Conservation (phyloP, 441 rosid species). For the Jatropha podagrica region DNA sequence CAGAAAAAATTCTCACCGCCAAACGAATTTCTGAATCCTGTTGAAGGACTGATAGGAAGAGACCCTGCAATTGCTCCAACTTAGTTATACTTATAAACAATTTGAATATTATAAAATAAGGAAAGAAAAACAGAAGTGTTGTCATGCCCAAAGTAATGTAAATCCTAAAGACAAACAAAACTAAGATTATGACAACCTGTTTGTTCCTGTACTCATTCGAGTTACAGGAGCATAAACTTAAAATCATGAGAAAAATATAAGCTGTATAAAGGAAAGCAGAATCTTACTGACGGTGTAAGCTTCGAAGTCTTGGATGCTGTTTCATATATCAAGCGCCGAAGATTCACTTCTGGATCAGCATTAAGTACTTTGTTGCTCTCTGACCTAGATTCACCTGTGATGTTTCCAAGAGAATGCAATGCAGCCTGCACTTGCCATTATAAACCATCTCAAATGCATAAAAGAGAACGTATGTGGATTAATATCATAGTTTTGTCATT, state of each 20-base stretch:
- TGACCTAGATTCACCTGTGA: conserved; percentile 65
- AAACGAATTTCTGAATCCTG: conserved; percentile 73
- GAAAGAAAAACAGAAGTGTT: neutral
- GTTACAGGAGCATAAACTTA: neutral
- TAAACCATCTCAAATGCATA: conserved; percentile 16
- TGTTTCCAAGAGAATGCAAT: conserved; percentile 73
- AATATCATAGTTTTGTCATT: neutral
- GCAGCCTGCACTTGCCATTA: conserved; percentile 62
- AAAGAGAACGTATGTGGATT: neutral
- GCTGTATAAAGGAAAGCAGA: neutral
- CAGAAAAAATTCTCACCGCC: conserved; percentile 53
- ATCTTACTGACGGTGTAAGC: conserved; percentile 75
- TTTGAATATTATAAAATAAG: neutral
- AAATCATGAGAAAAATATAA: neutral
- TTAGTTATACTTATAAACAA: conserved; percentile 9
- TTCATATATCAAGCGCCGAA: conserved; percentile 62
- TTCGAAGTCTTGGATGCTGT: conserved; percentile 72
- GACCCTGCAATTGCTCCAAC: conserved; percentile 56
- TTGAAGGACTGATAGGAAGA: conserved; percentile 67
- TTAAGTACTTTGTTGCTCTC: conserved; percentile 45
- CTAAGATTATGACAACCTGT: neutral
- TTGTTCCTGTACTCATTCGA: neutral
- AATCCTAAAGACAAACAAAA: neutral
- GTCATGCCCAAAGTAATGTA: neutral
- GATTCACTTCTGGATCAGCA: conserved; percentile 72